Evolutionary conservation across 2,329 filamentous ascomycete genomes (phyloP).

Genomic region (Colletotrichum trifolii): DNA sequence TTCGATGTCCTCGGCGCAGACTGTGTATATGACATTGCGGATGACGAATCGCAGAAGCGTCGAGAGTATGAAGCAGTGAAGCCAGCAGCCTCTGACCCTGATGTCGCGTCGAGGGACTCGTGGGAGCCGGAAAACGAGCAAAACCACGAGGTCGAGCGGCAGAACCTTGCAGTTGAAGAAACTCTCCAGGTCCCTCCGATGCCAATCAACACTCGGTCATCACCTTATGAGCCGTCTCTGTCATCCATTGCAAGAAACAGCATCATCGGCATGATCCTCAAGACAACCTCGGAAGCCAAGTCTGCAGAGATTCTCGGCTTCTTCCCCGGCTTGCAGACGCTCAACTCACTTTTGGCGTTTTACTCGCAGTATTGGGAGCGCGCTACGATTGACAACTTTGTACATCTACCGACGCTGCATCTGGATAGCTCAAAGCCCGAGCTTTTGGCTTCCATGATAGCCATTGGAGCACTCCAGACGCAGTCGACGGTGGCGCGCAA

Average conservation of each 20-base stretch:
- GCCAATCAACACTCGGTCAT: not conserved
- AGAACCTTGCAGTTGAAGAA: slow-evolving; percentile 1
- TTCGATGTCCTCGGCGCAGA: not conserved
- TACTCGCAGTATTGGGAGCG: not conserved
- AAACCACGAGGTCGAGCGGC: slow-evolving; percentile 12
- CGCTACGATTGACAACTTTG: not conserved
- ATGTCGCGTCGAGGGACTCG: not conserved
- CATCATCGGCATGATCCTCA: slow-evolving; percentile 16
- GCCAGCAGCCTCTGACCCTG: no score
- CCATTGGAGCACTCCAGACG: not conserved
- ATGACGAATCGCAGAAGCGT: no score
- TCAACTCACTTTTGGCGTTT: not conserved
- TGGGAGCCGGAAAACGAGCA: slow-evolving; percentile 11
- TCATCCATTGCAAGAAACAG: slow-evolving; percentile 1
- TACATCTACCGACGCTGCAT: slow-evolving; percentile 13
- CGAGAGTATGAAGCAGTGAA: no score
- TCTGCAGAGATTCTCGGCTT: not conserved
- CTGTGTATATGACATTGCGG: no score
- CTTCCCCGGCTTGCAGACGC: slow-evolving; percentile 2
- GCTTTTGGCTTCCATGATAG: slow-evolving; percentile 6
- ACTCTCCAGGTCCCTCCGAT: not conserved
- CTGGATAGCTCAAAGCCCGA: not conserved
- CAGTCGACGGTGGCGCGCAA: slow-evolving; percentile 1
- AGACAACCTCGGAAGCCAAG: slow-evolving; percentile 4
- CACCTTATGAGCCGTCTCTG: not conserved